phyloP scores from a whole-genome alignment of 2,329 filamentous ascomycete genomes.

The Rutstroemia sp. region DNA sequence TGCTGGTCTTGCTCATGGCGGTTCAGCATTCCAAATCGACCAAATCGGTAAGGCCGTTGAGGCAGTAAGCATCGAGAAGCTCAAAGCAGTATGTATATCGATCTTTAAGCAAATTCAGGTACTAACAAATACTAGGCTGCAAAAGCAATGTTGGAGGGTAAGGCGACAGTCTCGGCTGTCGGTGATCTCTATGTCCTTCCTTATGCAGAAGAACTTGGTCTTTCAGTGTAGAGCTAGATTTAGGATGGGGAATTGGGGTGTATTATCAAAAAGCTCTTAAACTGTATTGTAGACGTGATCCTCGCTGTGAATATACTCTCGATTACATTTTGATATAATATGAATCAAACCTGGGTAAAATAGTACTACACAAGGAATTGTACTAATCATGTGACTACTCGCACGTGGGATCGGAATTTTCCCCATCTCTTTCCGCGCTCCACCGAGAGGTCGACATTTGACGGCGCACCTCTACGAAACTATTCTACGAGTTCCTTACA shows the following conservation, averaged over 20 bases:
- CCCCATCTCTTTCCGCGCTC: constrained; percentile 4
- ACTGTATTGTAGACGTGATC: constrained; percentile 29
- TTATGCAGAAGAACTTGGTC: constrained; percentile 87
- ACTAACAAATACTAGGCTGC: constrained; percentile 56
- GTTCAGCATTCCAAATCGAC: constrained; percentile 77
- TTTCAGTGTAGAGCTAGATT: constrained; percentile 68
- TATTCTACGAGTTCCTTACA: constrained; percentile 13
- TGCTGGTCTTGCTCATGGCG: constrained; percentile 71
- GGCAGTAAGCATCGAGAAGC: constrained; percentile 71
- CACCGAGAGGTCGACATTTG: constrained; percentile 13
- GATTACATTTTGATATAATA: constrained; percentile 11
- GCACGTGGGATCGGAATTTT: constrained; percentile 5
- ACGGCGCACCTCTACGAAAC: constrained; percentile 14
- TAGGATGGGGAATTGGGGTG: constrained; percentile 19
- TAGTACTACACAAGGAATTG: too few species aligned
- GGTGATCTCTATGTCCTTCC: constrained; percentile 89
- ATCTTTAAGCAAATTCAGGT: constrained; percentile 15
- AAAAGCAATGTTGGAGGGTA: constrained; percentile 79
- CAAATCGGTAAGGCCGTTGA: constrained; percentile 73
- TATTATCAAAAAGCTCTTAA: constrained; percentile 30
- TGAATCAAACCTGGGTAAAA: not conserved
- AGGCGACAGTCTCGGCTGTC: constrained; percentile 81
- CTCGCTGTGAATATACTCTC: constrained; percentile 21
- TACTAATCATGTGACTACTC: not conserved
- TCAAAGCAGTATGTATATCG: constrained; percentile 66